Conservation (phyloP, 139 green algal species). For the Auxenochlorella protothecoides region DNA sequence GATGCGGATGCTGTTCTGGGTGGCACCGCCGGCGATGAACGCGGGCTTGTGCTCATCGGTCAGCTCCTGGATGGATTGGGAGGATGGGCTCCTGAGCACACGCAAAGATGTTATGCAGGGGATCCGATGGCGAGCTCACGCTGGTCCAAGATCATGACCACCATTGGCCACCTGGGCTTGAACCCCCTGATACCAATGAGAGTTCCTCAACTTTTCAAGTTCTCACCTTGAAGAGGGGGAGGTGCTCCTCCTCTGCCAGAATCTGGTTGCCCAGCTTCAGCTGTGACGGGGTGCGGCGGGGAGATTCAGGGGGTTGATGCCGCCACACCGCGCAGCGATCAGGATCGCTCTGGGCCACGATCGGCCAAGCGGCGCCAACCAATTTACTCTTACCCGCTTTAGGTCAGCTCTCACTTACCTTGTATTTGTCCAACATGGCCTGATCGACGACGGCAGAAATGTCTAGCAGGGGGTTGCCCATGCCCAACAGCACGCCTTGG, state of each 20-base stretch:
- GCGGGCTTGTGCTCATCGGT: constrained; percentile 64
- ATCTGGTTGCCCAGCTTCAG: constrained; percentile 93
- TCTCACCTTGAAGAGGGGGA: constrained; percentile 77
- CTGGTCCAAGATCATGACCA: neutral
- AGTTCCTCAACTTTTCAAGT: too few relatives aligned
- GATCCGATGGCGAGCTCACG: too few relatives aligned
- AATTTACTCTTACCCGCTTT: neutral
- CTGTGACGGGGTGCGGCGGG: constrained; percentile 25
- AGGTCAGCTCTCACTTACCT: constrained; percentile 33
- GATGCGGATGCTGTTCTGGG: constrained; percentile 94
- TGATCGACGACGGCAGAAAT: constrained; percentile 75
- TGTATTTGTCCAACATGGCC: constrained; percentile 82
- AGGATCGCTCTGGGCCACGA: neutral
- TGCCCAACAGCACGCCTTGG: constrained; percentile 13
- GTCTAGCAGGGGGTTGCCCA: constrained; percentile 94
- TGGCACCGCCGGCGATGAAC: constrained; percentile 96
- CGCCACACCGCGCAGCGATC: neutral
- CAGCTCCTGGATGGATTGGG: constrained; percentile 56
- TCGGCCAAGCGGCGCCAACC: neutral
- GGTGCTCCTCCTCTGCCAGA: constrained; percentile 93
- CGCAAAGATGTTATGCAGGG: neutral
- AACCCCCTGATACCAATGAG: neutral
- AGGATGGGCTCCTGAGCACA: neutral
- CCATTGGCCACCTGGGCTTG: neutral
- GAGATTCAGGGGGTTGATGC: neutral